Percentiles rank a stretch among this genome's conserved stretches.
Evolutionary conservation across 2,329 filamentous ascomycete species (phyloP).

Genomic region (Colletotrichum echinochloae): DNA sequence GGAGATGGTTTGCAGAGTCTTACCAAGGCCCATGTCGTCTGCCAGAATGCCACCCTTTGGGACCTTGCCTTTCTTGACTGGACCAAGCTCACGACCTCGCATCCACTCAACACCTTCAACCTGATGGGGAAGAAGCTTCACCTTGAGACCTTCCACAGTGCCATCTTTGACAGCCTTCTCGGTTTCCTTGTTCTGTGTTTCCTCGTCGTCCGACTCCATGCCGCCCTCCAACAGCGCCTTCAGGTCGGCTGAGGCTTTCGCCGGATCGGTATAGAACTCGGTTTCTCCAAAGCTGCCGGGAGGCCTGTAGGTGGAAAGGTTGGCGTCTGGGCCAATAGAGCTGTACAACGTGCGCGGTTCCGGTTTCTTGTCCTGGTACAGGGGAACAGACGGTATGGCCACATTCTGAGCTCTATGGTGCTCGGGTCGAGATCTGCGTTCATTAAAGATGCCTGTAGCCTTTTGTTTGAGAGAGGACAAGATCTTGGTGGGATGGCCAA

Average conservation of each 20-base stretch:
- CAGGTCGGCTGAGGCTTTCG: slow-evolving; percentile 79
- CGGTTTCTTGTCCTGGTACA: slow-evolving; percentile 60
- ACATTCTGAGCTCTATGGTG: slow-evolving; percentile 66
- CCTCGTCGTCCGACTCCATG: slow-evolving; percentile 79
- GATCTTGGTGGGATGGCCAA: slow-evolving; percentile 57
- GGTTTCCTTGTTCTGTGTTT: slow-evolving; percentile 51
- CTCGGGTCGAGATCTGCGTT: slow-evolving; percentile 67
- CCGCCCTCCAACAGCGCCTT: slow-evolving; percentile 86
- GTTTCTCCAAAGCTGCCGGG: slow-evolving; percentile 53
- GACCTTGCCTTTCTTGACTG: slow-evolving; percentile 81
- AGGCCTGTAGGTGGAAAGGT: slow-evolving; percentile 50
- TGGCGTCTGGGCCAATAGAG: slow-evolving; percentile 51
- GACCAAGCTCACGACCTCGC: slow-evolving; percentile 89
- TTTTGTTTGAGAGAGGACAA: slow-evolving; percentile 66
- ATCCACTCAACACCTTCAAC: slow-evolving; percentile 96
- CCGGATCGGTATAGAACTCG: slow-evolving; percentile 75
- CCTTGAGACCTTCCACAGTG: slow-evolving; percentile 80
- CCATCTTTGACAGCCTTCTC: slow-evolving; percentile 58
- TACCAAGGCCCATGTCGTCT: slow-evolving; percentile 97
- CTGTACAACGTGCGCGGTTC: slow-evolving; percentile 62
- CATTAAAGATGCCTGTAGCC: slow-evolving; percentile 65
- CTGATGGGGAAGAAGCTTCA: slow-evolving; percentile 92
- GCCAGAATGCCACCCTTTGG: slow-evolving; percentile 95
- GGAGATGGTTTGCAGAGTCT: slow-evolving; percentile 94
- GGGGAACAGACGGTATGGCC: slow-evolving; percentile 60